A percentile compares a stretch with the other conserved stretches of the same genome.
These are phyloP conservation scores for Fomes fomentarius DNA, from an alignment of 1,284 basidiomycete genomes.

Conservation along the genomic window DNA sequence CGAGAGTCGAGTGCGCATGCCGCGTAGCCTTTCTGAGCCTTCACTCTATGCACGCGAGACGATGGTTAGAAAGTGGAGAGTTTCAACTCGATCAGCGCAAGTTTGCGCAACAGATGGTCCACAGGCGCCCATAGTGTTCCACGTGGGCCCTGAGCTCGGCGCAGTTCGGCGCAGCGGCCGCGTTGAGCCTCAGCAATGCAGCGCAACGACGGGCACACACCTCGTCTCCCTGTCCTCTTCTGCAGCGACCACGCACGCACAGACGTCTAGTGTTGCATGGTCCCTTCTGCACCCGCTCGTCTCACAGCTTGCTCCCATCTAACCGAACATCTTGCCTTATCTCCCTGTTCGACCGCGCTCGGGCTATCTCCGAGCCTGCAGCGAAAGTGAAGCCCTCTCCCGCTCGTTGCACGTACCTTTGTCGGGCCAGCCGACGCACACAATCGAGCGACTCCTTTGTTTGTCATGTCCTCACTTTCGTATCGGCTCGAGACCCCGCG, in stretches of 20 bases:
- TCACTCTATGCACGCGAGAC: neutral
- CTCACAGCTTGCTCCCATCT: constrained; percentile 8
- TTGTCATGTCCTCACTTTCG: constrained; percentile 56
- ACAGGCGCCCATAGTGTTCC: constrained; percentile 10
- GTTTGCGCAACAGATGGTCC: constrained; percentile 2
- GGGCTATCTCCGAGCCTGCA: constrained; percentile 25
- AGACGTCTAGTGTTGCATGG: constrained; percentile 9
- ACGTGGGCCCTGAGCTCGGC: constrained; percentile 16
- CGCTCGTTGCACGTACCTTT: constrained; percentile 11
- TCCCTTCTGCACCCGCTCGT: neutral
- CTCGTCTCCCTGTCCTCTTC: constrained; percentile 3
- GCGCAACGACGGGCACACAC: constrained; percentile 7
- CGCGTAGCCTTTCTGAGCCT: no score
- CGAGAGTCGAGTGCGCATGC: no score
- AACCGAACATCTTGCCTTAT: constrained; percentile 21
- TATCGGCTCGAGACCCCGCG: constrained; percentile 69
- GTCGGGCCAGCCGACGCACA: constrained; percentile 11
- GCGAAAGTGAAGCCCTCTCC: no score
- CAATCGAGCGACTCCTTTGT: constrained; percentile 11
- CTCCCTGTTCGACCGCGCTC: constrained; percentile 13
- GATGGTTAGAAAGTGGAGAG: constrained; percentile 5
- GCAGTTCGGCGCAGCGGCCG: constrained; percentile 25
- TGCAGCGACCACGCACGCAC: constrained; percentile 12
- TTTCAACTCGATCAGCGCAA: neutral
- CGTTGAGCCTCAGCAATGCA: constrained; percentile 21